Conservation (phyloP, 371 early-diverging fungal genomes). For the Apophysomyces sp. region DNA sequence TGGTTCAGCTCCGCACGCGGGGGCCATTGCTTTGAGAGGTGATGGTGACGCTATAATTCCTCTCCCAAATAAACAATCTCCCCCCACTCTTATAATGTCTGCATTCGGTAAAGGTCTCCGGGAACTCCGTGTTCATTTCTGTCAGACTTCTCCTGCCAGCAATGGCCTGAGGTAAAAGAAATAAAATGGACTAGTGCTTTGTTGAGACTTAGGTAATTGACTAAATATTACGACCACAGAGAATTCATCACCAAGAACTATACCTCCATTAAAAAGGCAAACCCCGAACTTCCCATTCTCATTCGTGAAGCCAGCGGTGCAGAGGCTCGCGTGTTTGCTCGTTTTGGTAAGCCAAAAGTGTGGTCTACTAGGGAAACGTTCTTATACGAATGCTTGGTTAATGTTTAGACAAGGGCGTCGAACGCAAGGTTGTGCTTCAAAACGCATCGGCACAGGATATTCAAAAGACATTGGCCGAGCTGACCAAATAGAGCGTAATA, state of each 20-base stretch:
- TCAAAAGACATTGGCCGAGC: slow-evolving; percentile 55
- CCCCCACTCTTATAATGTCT: slow-evolving; percentile 1
- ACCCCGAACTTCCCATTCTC: slow-evolving; percentile 88
- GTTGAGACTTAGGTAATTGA: not conserved
- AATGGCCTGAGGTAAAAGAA: slow-evolving; percentile 76
- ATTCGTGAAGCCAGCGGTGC: slow-evolving; percentile 87
- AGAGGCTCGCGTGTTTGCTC: slow-evolving; percentile 88
- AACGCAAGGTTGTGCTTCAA: slow-evolving; percentile 78
- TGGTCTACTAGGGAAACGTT: too few relatives aligned
- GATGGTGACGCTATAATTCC: too few relatives aligned
- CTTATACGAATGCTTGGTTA: too few relatives aligned
- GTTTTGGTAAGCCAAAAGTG: slow-evolving; percentile 87
- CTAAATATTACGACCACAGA: slow-evolving; percentile 38
- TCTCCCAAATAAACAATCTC: not conserved
- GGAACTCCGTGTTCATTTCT: slow-evolving; percentile 91
- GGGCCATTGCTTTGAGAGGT: too few relatives aligned
- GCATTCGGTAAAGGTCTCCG: slow-evolving; percentile 66
- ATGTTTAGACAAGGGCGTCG: slow-evolving; percentile 78
- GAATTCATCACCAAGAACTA: slow-evolving; percentile 85
- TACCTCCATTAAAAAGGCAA: slow-evolving; percentile 73
- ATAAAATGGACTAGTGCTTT: not conserved
- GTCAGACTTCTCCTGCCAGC: slow-evolving; percentile 83
- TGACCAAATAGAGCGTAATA: not conserved
- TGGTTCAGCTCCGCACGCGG: too few relatives aligned
- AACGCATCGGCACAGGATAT: slow-evolving; percentile 73